Conservation (phyloP, 140 eudicot genomes). For the Oenanthe javanica region DNA sequence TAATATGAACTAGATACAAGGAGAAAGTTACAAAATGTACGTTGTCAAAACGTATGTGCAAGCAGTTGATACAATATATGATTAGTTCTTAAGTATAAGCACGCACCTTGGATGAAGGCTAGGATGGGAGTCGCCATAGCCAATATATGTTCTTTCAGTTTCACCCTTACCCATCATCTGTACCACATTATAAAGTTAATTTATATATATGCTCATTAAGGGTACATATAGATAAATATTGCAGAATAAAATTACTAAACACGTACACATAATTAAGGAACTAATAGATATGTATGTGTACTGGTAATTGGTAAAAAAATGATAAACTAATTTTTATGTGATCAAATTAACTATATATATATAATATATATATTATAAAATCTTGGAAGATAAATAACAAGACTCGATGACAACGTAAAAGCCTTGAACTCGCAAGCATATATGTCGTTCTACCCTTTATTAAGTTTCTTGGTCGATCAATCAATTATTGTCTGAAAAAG, state of each 20-base stretch:
- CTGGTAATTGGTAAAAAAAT: not conserved
- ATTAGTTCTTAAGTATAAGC: not conserved
- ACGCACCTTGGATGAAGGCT: not conserved
- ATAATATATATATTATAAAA: too few relatives aligned
- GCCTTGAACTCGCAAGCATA: too few relatives aligned
- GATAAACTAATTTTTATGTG: not conserved
- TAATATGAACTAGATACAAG: not conserved
- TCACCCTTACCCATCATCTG: conserved; percentile 54
- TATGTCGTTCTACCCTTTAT: too few relatives aligned
- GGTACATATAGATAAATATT: not conserved
- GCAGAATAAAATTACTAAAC: not conserved
- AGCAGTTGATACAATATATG: not conserved
- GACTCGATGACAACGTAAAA: too few relatives aligned
- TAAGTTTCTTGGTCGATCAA: too few relatives aligned
- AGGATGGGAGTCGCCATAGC: not conserved
- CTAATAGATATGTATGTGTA: too few relatives aligned
- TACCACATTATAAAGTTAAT: not conserved
- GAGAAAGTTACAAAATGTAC: not conserved
- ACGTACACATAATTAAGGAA: not conserved
- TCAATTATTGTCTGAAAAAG: too few relatives aligned
- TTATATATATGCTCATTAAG: not conserved
- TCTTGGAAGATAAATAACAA: too few relatives aligned
- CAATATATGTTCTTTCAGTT: conserved; percentile 12
- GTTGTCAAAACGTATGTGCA: too few relatives aligned
- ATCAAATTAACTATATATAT: not conserved